Base-by-base conservation (phyloP, 345 rosid genomes). In the Syzygium aqueum region DNA sequence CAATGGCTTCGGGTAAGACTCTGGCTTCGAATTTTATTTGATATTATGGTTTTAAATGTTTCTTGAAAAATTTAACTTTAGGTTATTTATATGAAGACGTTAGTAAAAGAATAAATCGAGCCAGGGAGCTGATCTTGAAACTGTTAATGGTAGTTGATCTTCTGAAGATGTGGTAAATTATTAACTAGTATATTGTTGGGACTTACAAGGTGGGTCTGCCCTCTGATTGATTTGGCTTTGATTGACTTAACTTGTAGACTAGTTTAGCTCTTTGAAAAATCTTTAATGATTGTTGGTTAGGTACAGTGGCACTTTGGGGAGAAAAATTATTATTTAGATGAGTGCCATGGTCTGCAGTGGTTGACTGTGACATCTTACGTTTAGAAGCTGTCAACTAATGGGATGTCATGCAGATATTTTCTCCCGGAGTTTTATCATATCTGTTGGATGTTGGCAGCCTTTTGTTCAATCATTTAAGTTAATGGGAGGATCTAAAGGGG, bases 1-100 rank as follows among this genome's bases (percentile, higher is more conserved):
- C 90, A 96, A 51, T 98, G 99, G 99, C 97, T 98, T 51, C 97
- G 97, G 99, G 99, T 98, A 92, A 59, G 9, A 78, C 50, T 67
- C 21, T 67, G 82, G 82, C 82, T 37, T 9, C 12, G 27, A 19
- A 73, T 73, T 61, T 37, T 73, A 49, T 37, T 73, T 73, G 49
- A 73, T 73, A 25, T 19, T 73, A 10, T 73, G 82, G 82, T 73
- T 73, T 73, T 73, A 37, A 9, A 21, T 37, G 49, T 73, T 73
- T 43, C 14, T 73, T 73, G 49, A 73, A 25, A 49, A 46, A 52
- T 52, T 84, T 84, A 96, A 96, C 43, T 84, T 91, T 93, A 91
- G 43, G 90, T 53, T 53, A 37, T 73, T 73, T 5, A 73, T 9
- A 73, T 37, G 82, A 73, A 73, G 27, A 73, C 7, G 43, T 73